phyloP scores from a whole-genome alignment of 768 basidiomycete species.

The Lactarius pseudohatsudake region DNA sequence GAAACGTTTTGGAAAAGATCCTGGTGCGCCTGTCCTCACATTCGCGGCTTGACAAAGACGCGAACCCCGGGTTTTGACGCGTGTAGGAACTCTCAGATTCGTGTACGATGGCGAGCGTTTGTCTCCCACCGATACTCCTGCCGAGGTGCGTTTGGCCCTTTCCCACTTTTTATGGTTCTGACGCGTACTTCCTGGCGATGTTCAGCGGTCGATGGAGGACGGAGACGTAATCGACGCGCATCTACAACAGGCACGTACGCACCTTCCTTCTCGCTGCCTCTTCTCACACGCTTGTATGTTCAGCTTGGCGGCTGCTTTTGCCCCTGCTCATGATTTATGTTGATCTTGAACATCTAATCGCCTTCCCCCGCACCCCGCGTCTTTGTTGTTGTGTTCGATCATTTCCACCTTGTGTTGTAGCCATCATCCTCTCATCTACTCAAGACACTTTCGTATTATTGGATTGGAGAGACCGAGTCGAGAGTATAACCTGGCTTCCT shows the following conservation, averaged over 20 bases:
- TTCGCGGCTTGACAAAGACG: background rate
- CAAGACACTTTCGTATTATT: constrained; percentile 1
- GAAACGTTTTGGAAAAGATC: constrained; percentile 28
- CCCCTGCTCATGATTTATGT: constrained; percentile 4
- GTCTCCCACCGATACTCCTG: constrained; percentile 24
- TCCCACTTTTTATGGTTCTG: background rate
- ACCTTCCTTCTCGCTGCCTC: background rate
- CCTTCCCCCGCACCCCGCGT: background rate
- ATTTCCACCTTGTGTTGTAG: constrained; percentile 16
- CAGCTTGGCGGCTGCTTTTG: constrained; percentile 17
- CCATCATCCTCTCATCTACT: constrained; percentile 13
- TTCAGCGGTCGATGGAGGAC: constrained; percentile 26
- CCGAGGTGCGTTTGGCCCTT: constrained; percentile 13
- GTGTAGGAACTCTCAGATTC: constrained; percentile 25
- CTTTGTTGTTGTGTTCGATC: constrained; percentile 1
- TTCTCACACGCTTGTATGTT: constrained; percentile 3
- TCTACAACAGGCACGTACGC: constrained; percentile 23
- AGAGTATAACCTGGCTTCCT: background rate
- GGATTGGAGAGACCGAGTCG: background rate
- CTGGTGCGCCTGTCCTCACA: constrained; percentile 21
- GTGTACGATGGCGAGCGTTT: constrained; percentile 28
- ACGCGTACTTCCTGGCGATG: constrained; percentile 2
- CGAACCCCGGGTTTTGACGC: background rate
- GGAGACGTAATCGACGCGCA: constrained; percentile 28
- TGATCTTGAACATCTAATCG: background rate